Percentiles rank a stretch among this genome's conserved stretches.
Evolutionary conservation across 192 early-diverging fungal species (phyloP).

Genomic region (Coemansia sp.): DNA sequence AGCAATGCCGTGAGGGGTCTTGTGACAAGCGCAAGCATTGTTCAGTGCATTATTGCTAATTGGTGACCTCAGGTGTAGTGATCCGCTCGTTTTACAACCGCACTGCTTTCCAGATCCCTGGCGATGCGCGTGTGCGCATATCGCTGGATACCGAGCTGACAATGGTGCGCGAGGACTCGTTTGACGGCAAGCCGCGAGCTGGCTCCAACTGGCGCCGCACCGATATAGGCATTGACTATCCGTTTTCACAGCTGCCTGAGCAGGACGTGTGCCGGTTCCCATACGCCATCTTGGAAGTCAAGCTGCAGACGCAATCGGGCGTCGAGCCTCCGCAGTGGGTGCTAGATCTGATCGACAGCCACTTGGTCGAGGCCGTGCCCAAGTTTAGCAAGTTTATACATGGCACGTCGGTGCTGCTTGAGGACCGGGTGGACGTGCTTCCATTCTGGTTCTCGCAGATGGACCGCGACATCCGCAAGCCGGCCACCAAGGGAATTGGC

Average conservation of each 20-base stretch:
- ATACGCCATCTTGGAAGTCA: conserved; percentile 96
- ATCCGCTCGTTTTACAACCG: conserved; percentile 94
- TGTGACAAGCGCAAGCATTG: neutral
- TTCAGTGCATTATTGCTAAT: neutral
- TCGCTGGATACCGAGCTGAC: conserved; percentile 94
- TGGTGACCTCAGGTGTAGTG: conserved; percentile 29
- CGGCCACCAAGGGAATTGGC: conserved; percentile 56
- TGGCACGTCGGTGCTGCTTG: conserved; percentile 83
- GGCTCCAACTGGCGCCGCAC: conserved; percentile 87
- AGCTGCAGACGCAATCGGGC: conserved; percentile 91
- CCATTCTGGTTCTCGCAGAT: conserved; percentile 97
- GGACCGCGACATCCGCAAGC: conserved; percentile 89
- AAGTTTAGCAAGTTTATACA: conserved; percentile 99
- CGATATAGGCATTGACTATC: conserved; percentile 75
- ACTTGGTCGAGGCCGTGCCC: conserved; percentile 90
- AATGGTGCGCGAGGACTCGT: conserved; percentile 93
- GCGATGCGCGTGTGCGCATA: conserved; percentile 88
- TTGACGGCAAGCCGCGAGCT: conserved; percentile 63
- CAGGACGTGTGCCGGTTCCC: conserved; percentile 84
- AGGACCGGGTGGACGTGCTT: conserved; percentile 74
- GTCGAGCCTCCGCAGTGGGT: conserved; percentile 94
- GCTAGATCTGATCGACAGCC: conserved; percentile 80
- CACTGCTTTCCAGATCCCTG: conserved; percentile 97
- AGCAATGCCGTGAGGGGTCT: neutral
- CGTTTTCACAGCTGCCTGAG: conserved; percentile 78